A percentile compares a stretch with the other conserved stretches of the same genome.
Conservation (phyloP, 441 rosid species). For the Viola pubescens region DNA sequence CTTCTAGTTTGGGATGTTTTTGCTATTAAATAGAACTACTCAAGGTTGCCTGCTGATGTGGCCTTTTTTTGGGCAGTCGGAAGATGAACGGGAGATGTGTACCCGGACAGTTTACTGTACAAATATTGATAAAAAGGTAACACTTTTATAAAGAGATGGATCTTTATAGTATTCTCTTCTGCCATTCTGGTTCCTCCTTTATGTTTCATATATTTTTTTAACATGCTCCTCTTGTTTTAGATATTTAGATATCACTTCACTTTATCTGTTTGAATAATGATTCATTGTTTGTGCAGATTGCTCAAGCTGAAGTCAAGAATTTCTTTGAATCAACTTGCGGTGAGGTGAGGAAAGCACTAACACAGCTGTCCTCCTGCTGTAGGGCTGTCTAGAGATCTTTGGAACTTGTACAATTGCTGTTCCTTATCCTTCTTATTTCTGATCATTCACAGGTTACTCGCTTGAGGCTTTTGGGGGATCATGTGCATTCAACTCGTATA, state of each 20-base stretch:
- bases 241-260: neutral
- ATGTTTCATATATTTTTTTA: neutral
- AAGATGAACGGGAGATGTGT: conserved; percentile 91
- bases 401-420: neutral
- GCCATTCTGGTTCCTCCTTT: neutral
- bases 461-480: conserved; percentile 40
- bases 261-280: conserved; percentile 4
- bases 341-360: conserved; percentile 44
- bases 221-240: neutral
- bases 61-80: conserved; percentile 43
- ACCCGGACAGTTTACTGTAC: conserved; percentile 80
- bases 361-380: conserved; percentile 1
- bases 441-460: conserved; percentile 53
- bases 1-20: conserved; percentile 2
- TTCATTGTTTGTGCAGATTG: conserved; percentile 39
- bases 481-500: conserved; percentile 45
- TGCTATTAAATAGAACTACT: conserved; percentile 5
- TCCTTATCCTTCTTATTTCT: conserved; percentile 6
- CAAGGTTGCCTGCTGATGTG: conserved; percentile 6
- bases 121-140: conserved; percentile 82
- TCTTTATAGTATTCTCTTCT: neutral
- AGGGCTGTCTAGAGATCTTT: neutral
- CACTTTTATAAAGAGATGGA: neutral
- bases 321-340: conserved; percentile 88
- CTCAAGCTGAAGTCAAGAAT: conserved; percentile 70